Base-by-base conservation (phyloP, 225 moss, liverwort and hornwort species). In the Straminergon stramineum region DNA sequence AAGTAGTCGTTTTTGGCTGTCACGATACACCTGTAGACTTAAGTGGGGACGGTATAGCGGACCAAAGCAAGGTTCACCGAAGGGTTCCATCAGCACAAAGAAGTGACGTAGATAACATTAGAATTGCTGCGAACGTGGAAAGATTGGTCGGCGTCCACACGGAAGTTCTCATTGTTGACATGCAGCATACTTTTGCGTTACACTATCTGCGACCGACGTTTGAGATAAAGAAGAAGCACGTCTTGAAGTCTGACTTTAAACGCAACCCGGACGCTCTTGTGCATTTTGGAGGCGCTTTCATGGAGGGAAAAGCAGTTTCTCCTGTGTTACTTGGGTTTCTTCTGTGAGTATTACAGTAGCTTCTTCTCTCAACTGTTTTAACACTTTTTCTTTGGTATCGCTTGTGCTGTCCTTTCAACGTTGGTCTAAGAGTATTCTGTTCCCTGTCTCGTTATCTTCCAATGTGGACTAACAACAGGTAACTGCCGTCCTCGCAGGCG, bases 81-180 rank as follows among this genome's bases (percentile, higher is more conserved):
- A 92, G 81, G 79, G 39, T 91, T 83, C 86, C 95, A 48, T 93
- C 97, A n/a, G 95, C 97, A 43, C 89, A 94, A 85, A 92, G 93
- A 55, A 98, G 98, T 89, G 98, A 98, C 83, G 98, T 98, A 35
- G 94, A 97, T 39, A 97, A 96, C 86, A 96, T 97, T 23, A 75
- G 96, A 9, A 90, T 96, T 75, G 90, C 96, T 52, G 95, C 98
- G 13, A 97, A 95, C 87, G 95, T 98, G 51, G 97, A 96, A 48
- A 93, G 95, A 81, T 87, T 98, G 85, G 94, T 93, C 68, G 98
- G 98, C 70, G 60, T 88, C 39, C 80, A 91, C 17, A 66, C 90
- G 34, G 90, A 93, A 41, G 81, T 87, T 34, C 83, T 96, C 75
- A 85, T 98, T 76, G 94, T 98, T 53, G 98, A 98, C 84, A 94